phyloP scores from a whole-genome alignment of 116 monocot species.

The Phalaenopsis hybrid region DNA sequence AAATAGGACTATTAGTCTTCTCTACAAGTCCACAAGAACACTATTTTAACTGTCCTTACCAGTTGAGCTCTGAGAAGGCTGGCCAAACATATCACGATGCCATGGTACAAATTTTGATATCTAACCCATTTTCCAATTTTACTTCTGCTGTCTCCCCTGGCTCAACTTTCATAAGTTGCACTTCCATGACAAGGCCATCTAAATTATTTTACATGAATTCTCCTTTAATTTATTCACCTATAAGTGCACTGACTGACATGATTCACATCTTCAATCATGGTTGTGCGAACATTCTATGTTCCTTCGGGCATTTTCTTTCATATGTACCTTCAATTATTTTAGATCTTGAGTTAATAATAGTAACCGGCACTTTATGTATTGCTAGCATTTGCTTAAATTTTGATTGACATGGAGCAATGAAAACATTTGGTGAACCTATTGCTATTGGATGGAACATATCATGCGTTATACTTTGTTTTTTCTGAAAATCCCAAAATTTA shows the following conservation, averaged over 20 bases:
- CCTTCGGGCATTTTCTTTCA: too few relatives aligned
- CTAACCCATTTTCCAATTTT: background rate
- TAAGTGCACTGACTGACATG: background rate
- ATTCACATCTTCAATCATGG: background rate
- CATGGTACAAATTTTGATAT: constrained; percentile 30
- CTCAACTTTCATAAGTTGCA: background rate
- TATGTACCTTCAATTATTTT: too few relatives aligned
- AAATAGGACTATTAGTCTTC: constrained; percentile 55
- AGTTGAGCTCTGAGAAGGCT: constrained; percentile 73
- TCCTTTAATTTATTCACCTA: background rate
- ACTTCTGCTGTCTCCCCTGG: background rate
- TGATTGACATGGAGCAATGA: constrained; percentile 1
- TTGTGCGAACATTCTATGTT: too few relatives aligned
- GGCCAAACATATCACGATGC: constrained; percentile 85
- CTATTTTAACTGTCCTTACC: constrained; percentile 94
- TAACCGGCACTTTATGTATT: background rate
- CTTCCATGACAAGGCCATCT: background rate
- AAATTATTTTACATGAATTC: too few relatives aligned
- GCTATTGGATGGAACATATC: too few relatives aligned
- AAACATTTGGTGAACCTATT: background rate
- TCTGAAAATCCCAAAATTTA: too few relatives aligned
- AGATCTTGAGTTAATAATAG: background rate
- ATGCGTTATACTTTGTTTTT: too few relatives aligned
- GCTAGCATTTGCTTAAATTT: background rate
- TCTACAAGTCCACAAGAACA: constrained; percentile 71